Evolutionary conservation across 2,329 filamentous ascomycete genomes (phyloP).

Genomic region (Exophiala calicioides): DNA sequence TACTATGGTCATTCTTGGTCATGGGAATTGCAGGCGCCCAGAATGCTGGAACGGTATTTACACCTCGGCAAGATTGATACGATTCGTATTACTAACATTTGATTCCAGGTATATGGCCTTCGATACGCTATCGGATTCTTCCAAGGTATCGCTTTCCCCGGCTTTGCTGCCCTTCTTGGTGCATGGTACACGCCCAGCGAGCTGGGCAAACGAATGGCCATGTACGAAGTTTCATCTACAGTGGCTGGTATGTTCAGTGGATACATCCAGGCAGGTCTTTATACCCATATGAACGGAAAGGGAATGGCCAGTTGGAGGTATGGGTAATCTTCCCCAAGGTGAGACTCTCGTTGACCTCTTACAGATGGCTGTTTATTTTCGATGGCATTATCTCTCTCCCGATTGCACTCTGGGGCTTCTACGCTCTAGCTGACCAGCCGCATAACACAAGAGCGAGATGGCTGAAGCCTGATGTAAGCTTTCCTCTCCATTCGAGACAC

Average conservation of each 20-base stretch:
- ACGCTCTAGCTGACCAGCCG: conserved; percentile 42
- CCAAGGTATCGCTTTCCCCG: conserved; percentile 33
- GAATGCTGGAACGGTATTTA: conserved; percentile 1
- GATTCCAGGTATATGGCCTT: background rate
- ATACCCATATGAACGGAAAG: conserved; percentile 52
- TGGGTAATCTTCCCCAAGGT: too few species aligned
- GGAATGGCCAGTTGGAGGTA: conserved; percentile 50
- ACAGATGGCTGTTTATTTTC: conserved; percentile 42
- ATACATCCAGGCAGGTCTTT: conserved; percentile 57
- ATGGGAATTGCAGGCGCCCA: conserved; percentile 20
- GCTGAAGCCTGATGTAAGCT: conserved; percentile 30
- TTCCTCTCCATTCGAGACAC: too few species aligned
- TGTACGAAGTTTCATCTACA: conserved; percentile 51
- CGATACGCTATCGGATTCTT: background rate
- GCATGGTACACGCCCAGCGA: conserved; percentile 53
- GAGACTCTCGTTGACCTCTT: too few species aligned
- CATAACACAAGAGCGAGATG: conserved; percentile 38
- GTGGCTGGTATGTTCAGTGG: conserved; percentile 48
- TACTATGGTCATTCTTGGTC: conserved; percentile 34
- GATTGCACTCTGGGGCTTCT: conserved; percentile 46
- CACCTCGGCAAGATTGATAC: background rate
- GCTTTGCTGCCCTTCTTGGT: conserved; percentile 34
- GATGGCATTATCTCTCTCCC: conserved; percentile 45
- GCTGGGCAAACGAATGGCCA: conserved; percentile 53
- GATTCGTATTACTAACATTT: background rate